Evolutionary conservation across 768 basidiomycete genomes (phyloP), one percentile per base, ranked within the genome.

Genomic region (Dendrothele bispora): DNA sequence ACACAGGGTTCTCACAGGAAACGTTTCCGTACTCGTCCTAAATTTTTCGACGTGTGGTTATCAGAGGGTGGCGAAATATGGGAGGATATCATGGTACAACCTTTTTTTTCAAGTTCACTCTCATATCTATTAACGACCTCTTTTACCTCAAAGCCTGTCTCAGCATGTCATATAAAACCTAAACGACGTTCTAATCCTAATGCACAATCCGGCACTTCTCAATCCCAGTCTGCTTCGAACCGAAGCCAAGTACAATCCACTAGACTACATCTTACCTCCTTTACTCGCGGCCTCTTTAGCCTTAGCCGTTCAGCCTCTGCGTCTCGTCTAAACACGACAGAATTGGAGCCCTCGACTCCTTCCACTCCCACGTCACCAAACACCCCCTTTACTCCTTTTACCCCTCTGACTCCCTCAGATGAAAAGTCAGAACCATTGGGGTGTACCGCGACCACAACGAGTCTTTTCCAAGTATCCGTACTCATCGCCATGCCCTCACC

Each of bases 1-100:
- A 55, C 68, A 1, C 70, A 62, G 41, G 71, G 74, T 10, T 68
- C 67, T 15, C 67, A 67, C 17, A 67, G 64, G 50, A 71, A 66
- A 22, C 66, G 70, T 15, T 68, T 79, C 29, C 74, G 75, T 22
- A 61, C 70, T 41, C 75, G 71, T 49, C 84, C 84, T 1, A 74
- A 68, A 55, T 54, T 85, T 12, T 72, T 70, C 64, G 75, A 81
- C 44, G 62, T 68, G 0, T 75, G 71, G 65, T 59, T 81, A 11
- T 57, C 55, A 44, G 60, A 59, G 29, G 63, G 55, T 26, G 69
- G 67, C 28, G 61, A 57, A 20, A 57, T 54, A 29, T 83, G 81
- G 81, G 63, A 63, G n/a, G 59, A 72, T 4, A 71, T 80, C 53
- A 74, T 71, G 69, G 81, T 77, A 43, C 21, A 28, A 24, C 24